These are phyloP conservation scores for Avicennia marina DNA, from an alignment of 257 asterid genomes.

Conservation along the genomic window DNA sequence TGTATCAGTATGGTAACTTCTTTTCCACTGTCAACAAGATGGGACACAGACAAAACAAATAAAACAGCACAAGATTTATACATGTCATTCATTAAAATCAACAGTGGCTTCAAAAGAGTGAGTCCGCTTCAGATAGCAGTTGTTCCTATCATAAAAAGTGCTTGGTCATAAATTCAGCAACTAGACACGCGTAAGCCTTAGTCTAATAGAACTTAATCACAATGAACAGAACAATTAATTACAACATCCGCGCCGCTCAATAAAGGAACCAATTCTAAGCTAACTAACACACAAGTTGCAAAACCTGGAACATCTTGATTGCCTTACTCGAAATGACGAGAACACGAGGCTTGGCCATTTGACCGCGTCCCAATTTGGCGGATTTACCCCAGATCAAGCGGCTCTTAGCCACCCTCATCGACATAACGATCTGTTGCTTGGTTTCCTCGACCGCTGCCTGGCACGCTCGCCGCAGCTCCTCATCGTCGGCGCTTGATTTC, in stretches of 20 bases:
- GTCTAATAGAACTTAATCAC: conserved; percentile 4
- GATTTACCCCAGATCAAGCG: conserved; percentile 86
- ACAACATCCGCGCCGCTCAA: no score
- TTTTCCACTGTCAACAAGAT: no score
- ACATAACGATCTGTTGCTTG: conserved; percentile 62
- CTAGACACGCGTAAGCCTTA: neutral
- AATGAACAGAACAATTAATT: neutral
- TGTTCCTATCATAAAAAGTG: neutral
- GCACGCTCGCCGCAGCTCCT: conserved; percentile 90
- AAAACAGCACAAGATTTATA: no score
- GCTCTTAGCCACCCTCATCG: conserved; percentile 96
- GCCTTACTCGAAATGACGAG: conserved; percentile 82
- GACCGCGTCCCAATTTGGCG: conserved; percentile 82
- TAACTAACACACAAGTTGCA: neutral
- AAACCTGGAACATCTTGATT: neutral
- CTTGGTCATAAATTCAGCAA: neutral
- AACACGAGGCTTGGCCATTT: conserved; percentile 98
- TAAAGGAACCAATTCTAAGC: no score
- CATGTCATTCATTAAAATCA: conserved; percentile 1
- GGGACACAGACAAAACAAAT: no score
- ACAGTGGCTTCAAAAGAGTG: neutral
- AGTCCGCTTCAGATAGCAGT: neutral
- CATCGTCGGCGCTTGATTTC: conserved; percentile 97
- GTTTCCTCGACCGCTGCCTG: conserved; percentile 89
- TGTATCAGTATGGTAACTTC: no score